These are phyloP conservation scores for Clarireedia paspali DNA, from an alignment of 2,329 filamentous ascomycete species.

Conservation along the genomic window DNA sequence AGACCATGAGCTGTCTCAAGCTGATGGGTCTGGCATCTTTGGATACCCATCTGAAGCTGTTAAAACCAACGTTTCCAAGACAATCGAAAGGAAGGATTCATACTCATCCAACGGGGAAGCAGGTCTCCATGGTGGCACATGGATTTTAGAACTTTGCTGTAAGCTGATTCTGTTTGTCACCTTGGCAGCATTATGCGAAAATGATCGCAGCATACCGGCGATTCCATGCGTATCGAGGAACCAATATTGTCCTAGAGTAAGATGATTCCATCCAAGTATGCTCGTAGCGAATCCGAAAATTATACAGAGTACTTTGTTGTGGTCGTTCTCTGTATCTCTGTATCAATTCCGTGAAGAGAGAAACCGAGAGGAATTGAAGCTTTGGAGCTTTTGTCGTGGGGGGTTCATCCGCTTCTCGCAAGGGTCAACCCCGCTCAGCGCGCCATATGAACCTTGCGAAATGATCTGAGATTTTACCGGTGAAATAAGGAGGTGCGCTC, in stretches of 20 bases:
- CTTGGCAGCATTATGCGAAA: slow-evolving; percentile 27
- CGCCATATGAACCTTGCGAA: neutral
- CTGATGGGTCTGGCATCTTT: slow-evolving; percentile 93
- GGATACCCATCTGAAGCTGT: slow-evolving; percentile 69
- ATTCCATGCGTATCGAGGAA: slow-evolving; percentile 24
- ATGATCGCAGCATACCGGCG: slow-evolving; percentile 29
- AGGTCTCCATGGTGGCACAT: slow-evolving; percentile 48
- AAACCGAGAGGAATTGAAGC: too few relatives aligned
- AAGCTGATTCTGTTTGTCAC: slow-evolving; percentile 15
- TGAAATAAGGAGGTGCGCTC: neutral
- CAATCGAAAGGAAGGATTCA: slow-evolving; percentile 13
- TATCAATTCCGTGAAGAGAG: too few relatives aligned
- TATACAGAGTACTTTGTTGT: neutral
- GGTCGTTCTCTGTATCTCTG: neutral
- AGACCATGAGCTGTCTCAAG: slow-evolving; percentile 92
- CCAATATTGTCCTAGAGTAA: neutral
- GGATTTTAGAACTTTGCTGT: slow-evolving; percentile 11
- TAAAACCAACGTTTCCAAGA: slow-evolving; percentile 6
- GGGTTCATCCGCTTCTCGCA: neutral
- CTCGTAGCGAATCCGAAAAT: neutral
- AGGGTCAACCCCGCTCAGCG: neutral
- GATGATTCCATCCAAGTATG: slow-evolving; percentile 1
- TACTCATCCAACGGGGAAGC: slow-evolving; percentile 59
- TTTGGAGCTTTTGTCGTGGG: neutral
- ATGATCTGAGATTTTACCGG: neutral